Evolutionary conservation across 306 rosid genomes (phyloP).

Genomic region (Acacia melanoxylon): DNA sequence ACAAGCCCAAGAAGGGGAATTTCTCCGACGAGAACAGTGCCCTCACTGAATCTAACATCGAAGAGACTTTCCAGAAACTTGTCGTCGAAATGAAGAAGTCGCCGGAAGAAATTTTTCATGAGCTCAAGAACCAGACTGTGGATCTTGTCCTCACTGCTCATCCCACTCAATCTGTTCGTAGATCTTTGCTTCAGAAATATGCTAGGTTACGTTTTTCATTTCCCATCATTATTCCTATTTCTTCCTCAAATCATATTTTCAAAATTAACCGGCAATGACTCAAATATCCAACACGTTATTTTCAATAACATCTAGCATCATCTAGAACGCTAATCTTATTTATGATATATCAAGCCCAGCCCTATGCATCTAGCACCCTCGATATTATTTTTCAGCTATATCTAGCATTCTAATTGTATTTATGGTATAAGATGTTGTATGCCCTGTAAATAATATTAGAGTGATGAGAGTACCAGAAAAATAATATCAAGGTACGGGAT

Average conservation of each 20-base stretch:
- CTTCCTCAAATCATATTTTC: not conserved
- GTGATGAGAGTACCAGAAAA: too few species aligned
- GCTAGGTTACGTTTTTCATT: not conserved
- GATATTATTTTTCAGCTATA: too few species aligned
- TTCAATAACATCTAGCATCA: too few species aligned
- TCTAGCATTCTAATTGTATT: too few species aligned
- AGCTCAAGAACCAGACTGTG: slow-evolving; percentile 85
- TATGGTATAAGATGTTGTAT: too few species aligned
- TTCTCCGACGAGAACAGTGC: slow-evolving; percentile 83
- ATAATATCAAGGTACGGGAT: too few species aligned
- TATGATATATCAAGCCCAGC: too few species aligned
- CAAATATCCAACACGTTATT: too few species aligned
- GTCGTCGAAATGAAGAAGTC: slow-evolving; percentile 66
- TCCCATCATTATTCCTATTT: not conserved
- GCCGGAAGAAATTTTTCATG: slow-evolving; percentile 88
- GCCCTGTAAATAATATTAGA: too few species aligned
- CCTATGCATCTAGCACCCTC: too few species aligned
- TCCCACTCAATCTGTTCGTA: slow-evolving; percentile 93
- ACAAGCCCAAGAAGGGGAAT: slow-evolving; percentile 81
- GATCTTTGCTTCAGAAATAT: slow-evolving; percentile 92
- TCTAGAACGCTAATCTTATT: too few species aligned
- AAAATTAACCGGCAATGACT: too few species aligned
- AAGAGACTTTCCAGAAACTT: slow-evolving; percentile 87
- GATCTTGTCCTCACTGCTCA: slow-evolving; percentile 96
- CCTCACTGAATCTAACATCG: slow-evolving; percentile 88